Evolutionary conservation across 139 green algal species (phyloP).

Genomic region (Chlorella sp.): DNA sequence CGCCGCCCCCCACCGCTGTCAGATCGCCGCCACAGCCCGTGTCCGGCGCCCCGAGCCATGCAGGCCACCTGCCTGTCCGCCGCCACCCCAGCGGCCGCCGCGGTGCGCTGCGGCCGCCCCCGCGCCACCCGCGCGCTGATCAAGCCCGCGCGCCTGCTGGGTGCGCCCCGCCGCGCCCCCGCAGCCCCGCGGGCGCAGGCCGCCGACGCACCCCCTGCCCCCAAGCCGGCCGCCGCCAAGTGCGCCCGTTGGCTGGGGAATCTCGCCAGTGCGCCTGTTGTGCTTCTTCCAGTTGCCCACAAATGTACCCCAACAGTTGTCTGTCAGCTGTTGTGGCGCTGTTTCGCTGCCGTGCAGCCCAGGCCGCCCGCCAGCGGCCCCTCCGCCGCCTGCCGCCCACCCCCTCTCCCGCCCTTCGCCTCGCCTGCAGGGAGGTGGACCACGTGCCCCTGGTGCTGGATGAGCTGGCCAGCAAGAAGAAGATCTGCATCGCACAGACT

Average conservation of each 20-base stretch:
- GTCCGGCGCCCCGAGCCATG: not conserved
- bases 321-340: too few species aligned
- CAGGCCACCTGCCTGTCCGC: too few species aligned
- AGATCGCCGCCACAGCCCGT: too few species aligned
- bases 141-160: too few species aligned
- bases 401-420: too few species aligned
- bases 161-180: not conserved
- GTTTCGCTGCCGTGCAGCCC: too few species aligned
- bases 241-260: too few species aligned
- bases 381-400: too few species aligned
- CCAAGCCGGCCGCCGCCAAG: conserved; percentile 10
- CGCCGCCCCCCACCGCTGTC: not conserved
- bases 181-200: not conserved
- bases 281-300: too few species aligned
- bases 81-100: not conserved
- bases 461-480: conserved; percentile 31
- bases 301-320: too few species aligned
- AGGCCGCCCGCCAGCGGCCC: too few species aligned
- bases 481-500: conserved; percentile 60
- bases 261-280: too few species aligned
- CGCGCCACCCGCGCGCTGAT: not conserved
- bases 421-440: conserved; percentile 18
- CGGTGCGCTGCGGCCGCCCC: not conserved
- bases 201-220: not conserved
- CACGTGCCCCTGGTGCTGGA: conserved; percentile 34